Percentiles rank a stretch among this genome's conserved stretches.
phyloP scores from a whole-genome alignment of 345 rosid species.

The Ailanthus altissimus region DNA sequence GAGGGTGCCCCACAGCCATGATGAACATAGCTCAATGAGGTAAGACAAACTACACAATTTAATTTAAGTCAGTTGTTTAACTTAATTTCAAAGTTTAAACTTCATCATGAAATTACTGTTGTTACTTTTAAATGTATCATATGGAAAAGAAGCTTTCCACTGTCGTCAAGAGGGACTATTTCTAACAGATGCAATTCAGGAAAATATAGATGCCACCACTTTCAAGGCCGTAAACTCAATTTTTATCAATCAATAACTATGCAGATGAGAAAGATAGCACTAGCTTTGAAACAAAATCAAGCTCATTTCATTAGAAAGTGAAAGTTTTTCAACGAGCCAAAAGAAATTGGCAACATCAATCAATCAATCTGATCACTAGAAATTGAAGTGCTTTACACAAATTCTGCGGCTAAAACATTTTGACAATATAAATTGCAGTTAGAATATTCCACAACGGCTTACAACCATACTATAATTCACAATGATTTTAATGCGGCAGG shows the following conservation, averaged over 20 bases:
- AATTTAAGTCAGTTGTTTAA: background rate
- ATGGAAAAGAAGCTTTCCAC: background rate
- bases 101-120: background rate
- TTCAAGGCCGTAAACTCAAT: background rate
- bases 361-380: background rate
- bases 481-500: background rate
- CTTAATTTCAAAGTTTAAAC: background rate
- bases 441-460: background rate
- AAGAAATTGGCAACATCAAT: background rate
- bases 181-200: background rate
- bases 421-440: no score
- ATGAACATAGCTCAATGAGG: background rate
- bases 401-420: no score
- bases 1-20: background rate
- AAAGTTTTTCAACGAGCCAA: background rate
- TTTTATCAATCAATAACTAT: background rate
- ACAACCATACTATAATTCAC: background rate
- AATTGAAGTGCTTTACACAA: background rate
- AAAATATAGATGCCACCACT: background rate
- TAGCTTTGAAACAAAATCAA: background rate
- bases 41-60: background rate
- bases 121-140: background rate
- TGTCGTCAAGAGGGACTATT: background rate
- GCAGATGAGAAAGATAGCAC: background rate
- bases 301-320: background rate